These are phyloP conservation scores for Macrolepiota albuminosa DNA, from an alignment of 768 basidiomycete genomes.

Conservation along the genomic window DNA sequence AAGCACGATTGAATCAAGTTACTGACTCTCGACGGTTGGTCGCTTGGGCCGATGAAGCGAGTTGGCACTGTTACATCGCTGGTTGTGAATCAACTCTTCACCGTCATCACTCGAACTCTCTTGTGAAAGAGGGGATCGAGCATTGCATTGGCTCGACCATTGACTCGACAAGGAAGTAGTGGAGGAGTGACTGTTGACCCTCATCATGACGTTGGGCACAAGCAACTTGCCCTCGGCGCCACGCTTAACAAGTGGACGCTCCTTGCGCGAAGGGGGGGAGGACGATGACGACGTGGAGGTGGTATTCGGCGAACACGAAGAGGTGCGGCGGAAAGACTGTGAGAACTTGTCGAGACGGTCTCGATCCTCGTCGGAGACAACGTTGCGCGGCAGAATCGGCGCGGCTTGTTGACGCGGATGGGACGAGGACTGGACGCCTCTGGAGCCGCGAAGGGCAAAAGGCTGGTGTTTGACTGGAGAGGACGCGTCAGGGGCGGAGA, in stretches of 20 bases:
- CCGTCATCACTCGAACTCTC: slow-evolving; percentile 20
- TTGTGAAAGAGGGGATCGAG: slow-evolving; percentile 30
- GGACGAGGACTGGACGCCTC: slow-evolving; percentile 41
- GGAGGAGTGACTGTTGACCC: slow-evolving; percentile 30
- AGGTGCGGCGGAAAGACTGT: slow-evolving; percentile 51
- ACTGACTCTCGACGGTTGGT: slow-evolving; percentile 51
- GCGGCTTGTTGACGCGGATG: slow-evolving; percentile 10
- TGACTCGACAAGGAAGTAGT: slow-evolving; percentile 31
- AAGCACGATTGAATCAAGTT: background rate
- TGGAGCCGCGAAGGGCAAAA: slow-evolving; percentile 45
- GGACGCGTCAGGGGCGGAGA: slow-evolving; percentile 35
- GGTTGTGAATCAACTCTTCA: slow-evolving; percentile 19
- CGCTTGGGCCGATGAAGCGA: slow-evolving; percentile 26
- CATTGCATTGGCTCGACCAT: slow-evolving; percentile 21
- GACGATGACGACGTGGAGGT: slow-evolving; percentile 30
- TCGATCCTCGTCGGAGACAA: slow-evolving; percentile 22
- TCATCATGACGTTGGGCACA: slow-evolving; percentile 39
- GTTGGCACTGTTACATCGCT: slow-evolving; percentile 18
- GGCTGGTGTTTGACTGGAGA: slow-evolving; percentile 34
- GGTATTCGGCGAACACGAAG: slow-evolving; percentile 34
- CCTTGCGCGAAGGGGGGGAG: slow-evolving; percentile 34
- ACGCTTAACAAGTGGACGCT: slow-evolving; percentile 51
- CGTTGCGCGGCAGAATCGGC: background rate
- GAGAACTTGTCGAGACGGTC: slow-evolving; percentile 54
- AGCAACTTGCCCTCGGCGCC: slow-evolving; percentile 65